Conservation (phyloP, 2,329 filamentous ascomycete genomes). For the Fusarium veterinarium region DNA sequence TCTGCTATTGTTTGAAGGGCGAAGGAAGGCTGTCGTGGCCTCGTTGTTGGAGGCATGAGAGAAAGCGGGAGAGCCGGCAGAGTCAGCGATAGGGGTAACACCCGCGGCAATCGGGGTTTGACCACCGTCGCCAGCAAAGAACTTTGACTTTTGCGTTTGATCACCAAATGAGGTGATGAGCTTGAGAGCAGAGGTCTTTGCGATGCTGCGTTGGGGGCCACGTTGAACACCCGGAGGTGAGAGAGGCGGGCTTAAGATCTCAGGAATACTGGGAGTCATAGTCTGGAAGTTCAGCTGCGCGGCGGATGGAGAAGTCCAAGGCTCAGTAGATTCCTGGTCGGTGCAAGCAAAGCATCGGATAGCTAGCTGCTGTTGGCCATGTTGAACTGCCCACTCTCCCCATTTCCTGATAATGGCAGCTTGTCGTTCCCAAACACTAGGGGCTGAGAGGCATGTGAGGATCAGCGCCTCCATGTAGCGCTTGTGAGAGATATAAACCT, state of each 20-base stretch:
- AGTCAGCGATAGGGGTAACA: constrained; percentile 89
- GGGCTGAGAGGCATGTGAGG: constrained; percentile 84
- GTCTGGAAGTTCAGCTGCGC: constrained; percentile 68
- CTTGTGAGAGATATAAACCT: constrained; percentile 93
- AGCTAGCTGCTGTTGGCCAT: constrained; percentile 88
- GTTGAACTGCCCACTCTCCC: constrained; percentile 90
- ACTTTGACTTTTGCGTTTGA: constrained; percentile 69
- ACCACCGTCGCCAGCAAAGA: constrained; percentile 69
- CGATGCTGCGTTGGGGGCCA: constrained; percentile 71
- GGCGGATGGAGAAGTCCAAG: constrained; percentile 88
- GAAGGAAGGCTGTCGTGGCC: constrained; percentile 73
- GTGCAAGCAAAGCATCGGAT: constrained; percentile 95
- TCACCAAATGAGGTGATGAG: constrained; percentile 90
- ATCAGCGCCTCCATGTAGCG: constrained; percentile 94
- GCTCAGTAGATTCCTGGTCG: constrained; percentile 83
- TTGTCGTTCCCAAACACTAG: constrained; percentile 90
- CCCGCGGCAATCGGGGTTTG: constrained; percentile 83
- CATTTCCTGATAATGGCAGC: constrained; percentile 90
- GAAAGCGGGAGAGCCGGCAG: constrained; percentile 72
- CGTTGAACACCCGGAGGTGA: constrained; percentile 75
- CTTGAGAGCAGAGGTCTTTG: constrained; percentile 86
- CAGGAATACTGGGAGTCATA: constrained; percentile 65
- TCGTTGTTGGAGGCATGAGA: constrained; percentile 61
- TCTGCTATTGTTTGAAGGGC: constrained; percentile 74
- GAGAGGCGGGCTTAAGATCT: constrained; percentile 76